These are phyloP conservation scores for Petunia hybrid DNA, from an alignment of 305 asterid species.

Conservation along the genomic window DNA sequence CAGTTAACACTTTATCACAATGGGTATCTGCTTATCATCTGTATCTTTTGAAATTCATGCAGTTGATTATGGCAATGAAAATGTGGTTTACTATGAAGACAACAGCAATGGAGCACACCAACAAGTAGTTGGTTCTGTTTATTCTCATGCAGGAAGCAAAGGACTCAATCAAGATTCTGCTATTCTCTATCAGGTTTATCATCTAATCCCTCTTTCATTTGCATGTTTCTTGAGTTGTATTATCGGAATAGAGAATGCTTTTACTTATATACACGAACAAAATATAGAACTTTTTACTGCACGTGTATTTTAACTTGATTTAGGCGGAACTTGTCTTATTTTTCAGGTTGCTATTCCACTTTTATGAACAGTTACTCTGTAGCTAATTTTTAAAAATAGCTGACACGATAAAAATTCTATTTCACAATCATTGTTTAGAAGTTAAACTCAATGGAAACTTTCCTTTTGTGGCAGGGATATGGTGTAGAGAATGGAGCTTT, in stretches of 20 bases:
- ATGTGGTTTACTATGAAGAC: slow-evolving; percentile 45
- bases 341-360: no score
- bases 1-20: slow-evolving; percentile 31
- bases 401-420: no score
- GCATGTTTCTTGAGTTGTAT: not conserved
- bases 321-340: no score
- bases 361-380: no score
- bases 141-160: slow-evolving; percentile 69
- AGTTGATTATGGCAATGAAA: slow-evolving; percentile 26
- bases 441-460: not conserved
- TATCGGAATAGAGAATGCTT: no score
- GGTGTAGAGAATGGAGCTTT: slow-evolving; percentile 68
- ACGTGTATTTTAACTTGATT: no score
- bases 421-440: no score
- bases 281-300: no score
- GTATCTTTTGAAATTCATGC: slow-evolving; percentile 59
- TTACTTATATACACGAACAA: no score
- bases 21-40: slow-evolving; percentile 78
- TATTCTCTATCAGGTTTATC: slow-evolving; percentile 63
- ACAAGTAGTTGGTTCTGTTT: slow-evolving; percentile 53
- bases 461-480: slow-evolving; percentile 59
- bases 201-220: not conserved
- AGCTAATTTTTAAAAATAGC: no score
- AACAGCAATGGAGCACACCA: not conserved
- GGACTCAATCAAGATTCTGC: slow-evolving; percentile 79